These are phyloP conservation scores for Massarina eburnea DNA, from an alignment of 2,329 filamentous ascomycete genomes.

Conservation along the genomic window DNA sequence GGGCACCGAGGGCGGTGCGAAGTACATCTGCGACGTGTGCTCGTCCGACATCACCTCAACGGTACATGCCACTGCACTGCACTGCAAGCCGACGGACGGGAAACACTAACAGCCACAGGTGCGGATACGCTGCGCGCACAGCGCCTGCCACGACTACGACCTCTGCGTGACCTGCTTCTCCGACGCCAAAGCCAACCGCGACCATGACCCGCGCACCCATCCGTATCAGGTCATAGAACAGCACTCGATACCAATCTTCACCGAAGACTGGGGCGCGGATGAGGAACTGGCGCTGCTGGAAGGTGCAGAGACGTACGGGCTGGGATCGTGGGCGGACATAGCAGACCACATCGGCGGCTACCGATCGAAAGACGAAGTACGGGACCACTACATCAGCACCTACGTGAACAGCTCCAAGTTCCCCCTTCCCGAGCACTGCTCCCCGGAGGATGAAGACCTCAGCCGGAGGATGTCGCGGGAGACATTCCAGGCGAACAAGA, in stretches of 20 bases:
- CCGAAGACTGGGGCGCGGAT: conserved; percentile 93
- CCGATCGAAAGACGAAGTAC: conserved; percentile 90
- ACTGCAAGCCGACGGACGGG: neutral
- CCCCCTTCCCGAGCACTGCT: conserved; percentile 82
- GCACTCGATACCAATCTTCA: conserved; percentile 96
- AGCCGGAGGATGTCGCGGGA: conserved; percentile 82
- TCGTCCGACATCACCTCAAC: conserved; percentile 96
- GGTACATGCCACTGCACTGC: conserved; percentile 58
- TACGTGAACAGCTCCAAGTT: conserved; percentile 84
- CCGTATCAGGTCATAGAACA: conserved; percentile 94
- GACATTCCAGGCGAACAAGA: conserved; percentile 91
- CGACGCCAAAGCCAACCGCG: conserved; percentile 75
- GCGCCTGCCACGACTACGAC: conserved; percentile 88
- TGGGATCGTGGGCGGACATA: conserved; percentile 97
- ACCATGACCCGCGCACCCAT: conserved; percentile 85
- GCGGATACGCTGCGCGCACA: conserved; percentile 86
- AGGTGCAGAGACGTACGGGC: conserved; percentile 91
- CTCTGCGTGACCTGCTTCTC: conserved; percentile 95
- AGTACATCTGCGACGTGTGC: conserved; percentile 97
- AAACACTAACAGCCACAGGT: conserved; percentile 61
- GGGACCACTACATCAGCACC: conserved; percentile 87
- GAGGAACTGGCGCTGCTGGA: conserved; percentile 93
- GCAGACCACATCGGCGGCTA: conserved; percentile 97
- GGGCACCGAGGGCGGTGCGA: conserved; percentile 74
- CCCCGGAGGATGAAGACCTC: conserved; percentile 76